phyloP scores from a whole-genome alignment of 2,329 filamentous ascomycete genomes.

The Ramularia collo-cygni region DNA sequence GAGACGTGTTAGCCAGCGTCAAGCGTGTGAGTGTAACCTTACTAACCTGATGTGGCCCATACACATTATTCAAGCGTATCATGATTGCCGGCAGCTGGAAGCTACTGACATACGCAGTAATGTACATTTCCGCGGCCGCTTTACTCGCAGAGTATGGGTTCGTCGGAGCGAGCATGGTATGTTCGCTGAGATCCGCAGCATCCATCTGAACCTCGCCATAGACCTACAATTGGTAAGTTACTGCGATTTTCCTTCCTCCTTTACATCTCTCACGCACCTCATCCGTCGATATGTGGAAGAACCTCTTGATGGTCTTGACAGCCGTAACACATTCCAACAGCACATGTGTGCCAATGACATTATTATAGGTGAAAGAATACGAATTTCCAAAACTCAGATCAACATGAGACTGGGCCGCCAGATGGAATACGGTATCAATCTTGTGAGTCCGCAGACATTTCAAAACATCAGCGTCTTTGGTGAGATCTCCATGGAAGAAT shows the following conservation, averaged over 20 bases:
- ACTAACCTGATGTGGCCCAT: slow-evolving; percentile 73
- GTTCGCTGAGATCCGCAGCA: slow-evolving; percentile 64
- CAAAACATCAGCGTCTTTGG: slow-evolving; percentile 61
- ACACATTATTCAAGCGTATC: slow-evolving; percentile 77
- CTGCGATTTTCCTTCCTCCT: neutral
- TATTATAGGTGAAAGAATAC: slow-evolving; percentile 72
- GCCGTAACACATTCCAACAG: slow-evolving; percentile 70
- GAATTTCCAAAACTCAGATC: slow-evolving; percentile 78
- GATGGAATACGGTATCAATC: slow-evolving; percentile 76
- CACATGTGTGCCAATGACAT: slow-evolving; percentile 78
- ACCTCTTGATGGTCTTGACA: slow-evolving; percentile 57
- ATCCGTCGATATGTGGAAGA: slow-evolving; percentile 78
- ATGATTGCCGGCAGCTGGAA: slow-evolving; percentile 76
- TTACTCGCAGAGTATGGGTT: slow-evolving; percentile 53
- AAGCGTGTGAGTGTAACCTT: slow-evolving; percentile 6
- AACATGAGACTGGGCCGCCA: slow-evolving; percentile 80
- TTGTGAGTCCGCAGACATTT: slow-evolving; percentile 63
- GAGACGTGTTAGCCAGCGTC: slow-evolving; percentile 9
- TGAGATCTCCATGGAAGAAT: slow-evolving; percentile 75
- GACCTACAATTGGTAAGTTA: slow-evolving; percentile 46
- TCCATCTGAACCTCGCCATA: slow-evolving; percentile 72
- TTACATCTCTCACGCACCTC: slow-evolving; percentile 30
- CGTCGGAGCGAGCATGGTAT: slow-evolving; percentile 67
- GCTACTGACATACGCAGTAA: slow-evolving; percentile 79
- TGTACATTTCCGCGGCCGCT: slow-evolving; percentile 36